A percentile compares a stretch with the other conserved stretches of the same genome.
Conservation (phyloP, 106 monocot species). For the Dactylorhiza incarnata region DNA sequence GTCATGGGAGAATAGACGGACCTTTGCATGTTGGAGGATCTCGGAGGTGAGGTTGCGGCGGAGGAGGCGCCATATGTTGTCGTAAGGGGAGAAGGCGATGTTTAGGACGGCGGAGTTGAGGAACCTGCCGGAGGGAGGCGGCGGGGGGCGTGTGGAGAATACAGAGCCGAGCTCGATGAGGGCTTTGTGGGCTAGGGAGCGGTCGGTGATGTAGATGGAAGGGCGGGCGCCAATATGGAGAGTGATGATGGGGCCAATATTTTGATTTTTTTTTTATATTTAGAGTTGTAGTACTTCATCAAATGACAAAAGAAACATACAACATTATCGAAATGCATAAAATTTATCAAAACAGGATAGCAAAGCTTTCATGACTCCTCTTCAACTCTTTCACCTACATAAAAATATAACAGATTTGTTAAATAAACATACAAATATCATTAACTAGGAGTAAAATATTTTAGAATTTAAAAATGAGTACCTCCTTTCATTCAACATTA, state of each 20-base stretch:
- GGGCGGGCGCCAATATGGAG: not conserved
- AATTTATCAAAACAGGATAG: too few relatives aligned
- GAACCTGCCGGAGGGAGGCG: not conserved
- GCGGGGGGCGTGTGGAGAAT: not conserved
- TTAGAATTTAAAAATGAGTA: too few relatives aligned
- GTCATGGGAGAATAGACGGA: not conserved
- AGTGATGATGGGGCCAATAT: conserved; percentile 10
- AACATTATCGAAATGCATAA: too few relatives aligned
- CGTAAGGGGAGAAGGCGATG: conserved; percentile 9
- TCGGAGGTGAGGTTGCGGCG: conserved; percentile 13
- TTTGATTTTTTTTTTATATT: too few relatives aligned
- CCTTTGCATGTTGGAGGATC: not conserved
- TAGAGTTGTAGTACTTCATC: too few relatives aligned
- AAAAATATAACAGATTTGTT: too few relatives aligned
- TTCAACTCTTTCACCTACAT: too few relatives aligned
- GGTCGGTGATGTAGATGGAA: conserved; percentile 8
- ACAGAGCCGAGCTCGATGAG: conserved; percentile 12
- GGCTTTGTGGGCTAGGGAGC: conserved; percentile 3
- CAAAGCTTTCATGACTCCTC: too few relatives aligned
- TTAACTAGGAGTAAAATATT: too few relatives aligned
- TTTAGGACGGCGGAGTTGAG: not conserved
- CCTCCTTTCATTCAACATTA: too few relatives aligned
- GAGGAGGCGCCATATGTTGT: conserved; percentile 2
- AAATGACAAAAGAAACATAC: too few relatives aligned
- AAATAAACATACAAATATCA: too few relatives aligned